Conservation (phyloP, 148 eudicot species). For the Mesembryanthemum crystallinum region DNA sequence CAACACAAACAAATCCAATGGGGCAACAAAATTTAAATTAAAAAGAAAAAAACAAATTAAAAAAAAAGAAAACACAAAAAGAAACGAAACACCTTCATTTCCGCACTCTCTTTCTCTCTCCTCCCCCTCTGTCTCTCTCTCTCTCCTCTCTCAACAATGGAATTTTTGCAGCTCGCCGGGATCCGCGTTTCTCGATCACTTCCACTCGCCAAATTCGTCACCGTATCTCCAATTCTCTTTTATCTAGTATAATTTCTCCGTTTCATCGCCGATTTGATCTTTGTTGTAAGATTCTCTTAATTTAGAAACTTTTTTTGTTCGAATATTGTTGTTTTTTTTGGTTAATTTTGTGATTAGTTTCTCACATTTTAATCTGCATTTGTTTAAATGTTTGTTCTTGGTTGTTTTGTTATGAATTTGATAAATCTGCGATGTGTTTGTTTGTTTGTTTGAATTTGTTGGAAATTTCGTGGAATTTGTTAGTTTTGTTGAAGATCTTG, state of each 20-base stretch:
- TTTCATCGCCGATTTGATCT: slow-evolving; percentile 4
- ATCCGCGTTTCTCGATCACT: slow-evolving; percentile 48
- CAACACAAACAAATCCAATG: neutral
- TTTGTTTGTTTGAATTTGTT: neutral
- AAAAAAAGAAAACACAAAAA: neutral
- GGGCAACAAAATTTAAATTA: slow-evolving; percentile 7
- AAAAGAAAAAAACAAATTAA: neutral
- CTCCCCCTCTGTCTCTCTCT: slow-evolving; percentile 12
- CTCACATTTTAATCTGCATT: neutral
- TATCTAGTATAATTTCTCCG: slow-evolving; percentile 7
- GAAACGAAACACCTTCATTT: slow-evolving; percentile 34
- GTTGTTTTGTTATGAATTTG: neutral
- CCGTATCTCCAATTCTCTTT: neutral
- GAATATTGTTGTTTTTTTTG: neutral
- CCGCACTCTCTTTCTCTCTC: slow-evolving; percentile 19
- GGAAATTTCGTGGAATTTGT: neutral
- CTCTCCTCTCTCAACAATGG: slow-evolving; percentile 26
- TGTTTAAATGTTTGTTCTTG: neutral
- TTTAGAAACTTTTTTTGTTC: neutral
- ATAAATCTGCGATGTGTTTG: neutral
- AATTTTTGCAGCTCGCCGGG: slow-evolving; percentile 44
- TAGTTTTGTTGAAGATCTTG: neutral
- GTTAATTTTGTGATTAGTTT: neutral
- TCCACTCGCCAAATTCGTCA: slow-evolving; percentile 3
- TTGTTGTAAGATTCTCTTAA: slow-evolving; percentile 8